Percentiles rank a stretch among this genome's conserved stretches.
Conservation (phyloP, 139 green algal species). For the Eudorina sp. region DNA sequence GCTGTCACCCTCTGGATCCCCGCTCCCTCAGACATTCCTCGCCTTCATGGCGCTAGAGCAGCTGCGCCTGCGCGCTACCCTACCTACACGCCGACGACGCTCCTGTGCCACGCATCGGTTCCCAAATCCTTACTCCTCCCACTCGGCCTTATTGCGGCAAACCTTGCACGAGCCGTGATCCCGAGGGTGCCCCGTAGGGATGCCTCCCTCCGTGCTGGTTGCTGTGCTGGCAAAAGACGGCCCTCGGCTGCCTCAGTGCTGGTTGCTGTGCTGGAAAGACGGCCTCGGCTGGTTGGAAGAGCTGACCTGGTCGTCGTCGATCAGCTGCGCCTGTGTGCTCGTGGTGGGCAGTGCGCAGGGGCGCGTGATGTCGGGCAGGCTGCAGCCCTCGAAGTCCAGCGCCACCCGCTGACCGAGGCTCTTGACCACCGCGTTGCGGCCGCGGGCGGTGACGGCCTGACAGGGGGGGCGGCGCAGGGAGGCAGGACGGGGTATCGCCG, state of each 20-base stretch:
- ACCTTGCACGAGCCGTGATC: too few relatives aligned
- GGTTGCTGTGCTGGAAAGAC: conserved; percentile 41
- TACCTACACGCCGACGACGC: too few relatives aligned
- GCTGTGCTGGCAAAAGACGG: too few relatives aligned
- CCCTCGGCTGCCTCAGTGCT: neutral
- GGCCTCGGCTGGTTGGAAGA: neutral
- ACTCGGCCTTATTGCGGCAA: too few relatives aligned
- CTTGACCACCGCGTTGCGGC: neutral
- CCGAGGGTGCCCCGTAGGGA: too few relatives aligned
- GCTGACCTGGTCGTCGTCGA: conserved; percentile 41
- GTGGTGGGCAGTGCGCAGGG: conserved; percentile 32
- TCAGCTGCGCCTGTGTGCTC: conserved; percentile 42
- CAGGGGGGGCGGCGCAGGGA: neutral
- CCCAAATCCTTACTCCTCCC: too few relatives aligned
- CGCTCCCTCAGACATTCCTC: too few relatives aligned
- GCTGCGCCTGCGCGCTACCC: too few relatives aligned
- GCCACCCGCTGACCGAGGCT: conserved; percentile 8
- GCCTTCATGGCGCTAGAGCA: too few relatives aligned
- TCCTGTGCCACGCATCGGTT: too few relatives aligned
- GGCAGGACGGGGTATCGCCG: neutral
- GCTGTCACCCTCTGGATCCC: too few relatives aligned
- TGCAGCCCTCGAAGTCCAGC: conserved; percentile 47
- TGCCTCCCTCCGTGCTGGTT: too few relatives aligned
- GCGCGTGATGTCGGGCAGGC: conserved; percentile 39
- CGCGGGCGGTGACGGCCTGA: conserved; percentile 20